These are phyloP conservation scores for Eucalyptus pumila DNA, from an alignment of 345 rosid genomes.

Conservation along the genomic window DNA sequence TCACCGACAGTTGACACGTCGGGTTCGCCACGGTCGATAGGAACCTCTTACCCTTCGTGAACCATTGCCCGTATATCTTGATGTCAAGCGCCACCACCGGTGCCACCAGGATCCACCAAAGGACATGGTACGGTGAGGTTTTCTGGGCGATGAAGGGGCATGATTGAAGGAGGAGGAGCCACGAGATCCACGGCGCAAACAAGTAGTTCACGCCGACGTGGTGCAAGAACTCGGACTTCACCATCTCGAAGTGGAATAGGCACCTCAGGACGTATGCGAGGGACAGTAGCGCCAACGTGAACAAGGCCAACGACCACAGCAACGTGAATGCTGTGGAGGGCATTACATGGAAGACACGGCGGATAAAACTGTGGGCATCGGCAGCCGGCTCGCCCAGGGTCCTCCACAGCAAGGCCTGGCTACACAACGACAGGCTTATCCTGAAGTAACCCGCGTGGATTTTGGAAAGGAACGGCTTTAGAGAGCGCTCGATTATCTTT, in stretches of 20 bases:
- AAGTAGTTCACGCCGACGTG: slow-evolving; percentile 14
- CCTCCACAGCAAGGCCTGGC: slow-evolving; percentile 50
- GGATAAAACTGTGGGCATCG: slow-evolving; percentile 1
- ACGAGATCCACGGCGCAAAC: slow-evolving; percentile 16
- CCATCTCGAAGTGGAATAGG: slow-evolving; percentile 17
- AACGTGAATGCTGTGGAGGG: slow-evolving; percentile 27
- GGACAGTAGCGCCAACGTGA: slow-evolving; percentile 18
- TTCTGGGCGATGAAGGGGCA: slow-evolving; percentile 6
- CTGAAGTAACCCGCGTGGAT: slow-evolving; percentile 50
- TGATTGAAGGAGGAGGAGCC: slow-evolving; percentile 19
- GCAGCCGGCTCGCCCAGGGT: slow-evolving; percentile 10
- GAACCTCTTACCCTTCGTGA: slow-evolving; percentile 20
- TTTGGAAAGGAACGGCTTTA: slow-evolving; percentile 1
- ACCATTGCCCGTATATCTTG: slow-evolving; percentile 22
- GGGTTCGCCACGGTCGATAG: slow-evolving; percentile 14
- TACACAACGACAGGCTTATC: slow-evolving; percentile 36
- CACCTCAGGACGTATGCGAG: slow-evolving; percentile 23
- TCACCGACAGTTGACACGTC: slow-evolving; percentile 20
- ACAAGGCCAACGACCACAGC: slow-evolving; percentile 31
- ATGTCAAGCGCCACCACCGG: slow-evolving; percentile 14
- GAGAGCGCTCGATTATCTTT: background rate
- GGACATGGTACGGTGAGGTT: background rate
- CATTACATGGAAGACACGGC: slow-evolving; percentile 4
- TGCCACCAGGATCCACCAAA: slow-evolving; percentile 12
- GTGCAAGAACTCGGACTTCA: slow-evolving; percentile 41